Base-by-base conservation (phyloP, 139 green algal genomes). In the Chlamydomonas sphaeroides region DNA sequence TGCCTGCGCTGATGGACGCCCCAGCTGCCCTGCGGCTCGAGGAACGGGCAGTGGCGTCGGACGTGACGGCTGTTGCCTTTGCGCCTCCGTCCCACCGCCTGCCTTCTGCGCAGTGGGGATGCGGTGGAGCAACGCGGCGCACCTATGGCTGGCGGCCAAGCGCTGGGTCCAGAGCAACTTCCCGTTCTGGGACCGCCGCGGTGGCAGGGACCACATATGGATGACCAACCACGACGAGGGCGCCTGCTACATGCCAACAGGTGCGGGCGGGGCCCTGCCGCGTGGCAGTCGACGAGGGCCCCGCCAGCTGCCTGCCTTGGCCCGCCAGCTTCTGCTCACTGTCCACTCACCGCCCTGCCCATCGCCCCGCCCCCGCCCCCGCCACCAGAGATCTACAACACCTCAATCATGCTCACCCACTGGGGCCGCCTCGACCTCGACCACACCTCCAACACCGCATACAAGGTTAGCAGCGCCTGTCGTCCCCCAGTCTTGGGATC, bases 171-270 rank as follows among this genome's bases (percentile, higher is more conserved):
- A 68, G 38, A 28, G 39, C 6, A 67, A 84, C 42, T 85, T 88
- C 38, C 88, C 89, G 17, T 94, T 87, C 74, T 96, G 92, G 92
- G 67, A 91, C 26, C 78, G 92, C 3, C 85, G 78, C 4, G 87
- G 80, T 28, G 92, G 92, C 3, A 42, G 80, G 0, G 92, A 95
- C 84, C 92, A 95, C 82, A 89, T 95, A 5, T 93, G 74, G 76
- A 72, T 81, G 8, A 80, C 36, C 41, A 65, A 75, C 38, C 83
- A 88, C 75, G 83, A 87, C 65, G 90, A 93, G 84, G 93, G 88
- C 30, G 75, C 80, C 25, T 96, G 93, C 84, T 92, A 82, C 75
- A 82, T 82, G 75, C 75, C 75, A 33, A 82, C 75, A 4, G 75
- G 75, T 82, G n/a, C n/a, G n/a, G n/a, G n/a, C n/a, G n/a, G 75